Evolutionary conservation across 768 basidiomycete genomes (phyloP), one percentile per base, ranked within the genome.

Genomic region (Leccinum imitatum): DNA sequence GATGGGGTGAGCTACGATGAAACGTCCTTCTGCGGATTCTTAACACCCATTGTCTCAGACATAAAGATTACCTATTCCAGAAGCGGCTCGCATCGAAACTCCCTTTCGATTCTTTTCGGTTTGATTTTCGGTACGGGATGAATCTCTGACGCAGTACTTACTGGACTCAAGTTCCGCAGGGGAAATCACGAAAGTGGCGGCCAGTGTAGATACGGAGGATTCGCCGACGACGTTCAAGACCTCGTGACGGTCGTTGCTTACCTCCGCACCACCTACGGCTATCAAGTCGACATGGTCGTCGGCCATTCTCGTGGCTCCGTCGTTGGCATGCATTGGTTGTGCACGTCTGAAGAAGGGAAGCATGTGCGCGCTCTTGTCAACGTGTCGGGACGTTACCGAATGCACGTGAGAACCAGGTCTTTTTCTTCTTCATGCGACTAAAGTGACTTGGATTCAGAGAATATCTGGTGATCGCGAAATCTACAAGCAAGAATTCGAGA

Each of bases 11-110:
- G 82, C 66, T 50, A 51, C 39, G 19, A 14, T 27, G 21, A 51
- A 31, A 33, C 25, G 3, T n/a, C 27, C n/a, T 23, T 25, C 56
- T 37, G 14, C 37, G 7, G 4, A 21, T 31, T 5, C 46, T 39
- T 11, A 13, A 9, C 46, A 17, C 63, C 23, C 27, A 31, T 52
- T 50, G 15, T 52, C 67, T 52, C 72, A 93, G 91, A 67, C 91
- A 93, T 73, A 92, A 92, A 66, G 87, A 93, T 69, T 93, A 93
- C 74, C 71, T 93, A 52, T 92, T 88, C 77, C 87, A 89, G 72
- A 87, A 86, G 68, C 83, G 81, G 14, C 83, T 93, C 19, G 89
- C 89, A 3, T 69, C 73, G 41, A 78, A 76, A 39, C 72, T 92
- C 14, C 87, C 89, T 0, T 67, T 90, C 23, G 91, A 94, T 71